phyloP scores from a whole-genome alignment of 75 land plant genomes.

The Pinus tabuliformis region DNA sequence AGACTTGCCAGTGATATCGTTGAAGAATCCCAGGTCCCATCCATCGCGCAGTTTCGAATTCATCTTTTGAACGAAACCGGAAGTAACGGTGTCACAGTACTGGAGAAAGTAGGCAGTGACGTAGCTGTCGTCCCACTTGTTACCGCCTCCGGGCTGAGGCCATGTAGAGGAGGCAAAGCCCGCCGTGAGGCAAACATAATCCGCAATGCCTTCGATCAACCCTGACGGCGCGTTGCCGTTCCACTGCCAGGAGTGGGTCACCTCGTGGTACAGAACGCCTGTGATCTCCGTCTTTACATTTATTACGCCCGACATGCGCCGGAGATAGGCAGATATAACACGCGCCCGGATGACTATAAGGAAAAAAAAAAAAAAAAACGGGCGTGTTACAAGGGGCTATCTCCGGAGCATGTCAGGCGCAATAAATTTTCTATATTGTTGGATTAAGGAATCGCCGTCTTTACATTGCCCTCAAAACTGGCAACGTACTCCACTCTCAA shows the following conservation, averaged over 20 bases:
- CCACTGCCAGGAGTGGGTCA: constrained; percentile 77
- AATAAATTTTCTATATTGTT: no score
- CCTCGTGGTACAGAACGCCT: constrained; percentile 63
- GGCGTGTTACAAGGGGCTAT: no score
- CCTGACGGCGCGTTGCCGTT: constrained; percentile 37
- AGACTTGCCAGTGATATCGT: constrained; percentile 45
- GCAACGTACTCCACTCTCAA: neutral
- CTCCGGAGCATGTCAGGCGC: no score
- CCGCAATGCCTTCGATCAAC: constrained; percentile 58
- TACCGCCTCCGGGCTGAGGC: constrained; percentile 53
- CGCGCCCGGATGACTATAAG: no score
- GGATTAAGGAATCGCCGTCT: no score
- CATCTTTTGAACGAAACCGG: constrained; percentile 65
- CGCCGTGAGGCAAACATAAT: constrained; percentile 48
- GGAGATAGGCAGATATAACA: no score
- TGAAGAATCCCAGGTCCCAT: constrained; percentile 43
- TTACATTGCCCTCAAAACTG: constrained; percentile 18
- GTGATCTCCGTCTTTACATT: no score
- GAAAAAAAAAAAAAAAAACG: no score
- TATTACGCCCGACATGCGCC: no score
- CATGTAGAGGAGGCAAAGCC: constrained; percentile 38
- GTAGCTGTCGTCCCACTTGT: constrained; percentile 65
- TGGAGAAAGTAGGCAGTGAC: constrained; percentile 69
- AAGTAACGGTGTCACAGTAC: constrained; percentile 41
- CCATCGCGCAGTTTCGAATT: constrained; percentile 58